These are phyloP conservation scores for Eucalyptus fibrosa DNA, from an alignment of 345 rosid species.

Conservation along the genomic window DNA sequence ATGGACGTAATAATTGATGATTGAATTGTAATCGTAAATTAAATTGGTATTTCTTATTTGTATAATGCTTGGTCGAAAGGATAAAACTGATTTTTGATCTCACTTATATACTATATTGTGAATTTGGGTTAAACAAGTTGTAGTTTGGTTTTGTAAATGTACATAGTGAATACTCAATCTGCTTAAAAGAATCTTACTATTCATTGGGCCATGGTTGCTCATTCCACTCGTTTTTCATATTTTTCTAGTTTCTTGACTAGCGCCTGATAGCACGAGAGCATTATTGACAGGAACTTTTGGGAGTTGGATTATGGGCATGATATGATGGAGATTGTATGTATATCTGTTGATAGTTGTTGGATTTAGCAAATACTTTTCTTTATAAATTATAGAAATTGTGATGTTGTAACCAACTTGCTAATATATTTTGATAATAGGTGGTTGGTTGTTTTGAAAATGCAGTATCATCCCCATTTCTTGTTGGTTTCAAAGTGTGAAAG, in stretches of 20 bases:
- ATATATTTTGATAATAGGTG: background rate
- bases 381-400: too few relatives aligned
- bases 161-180: background rate
- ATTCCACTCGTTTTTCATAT: background rate
- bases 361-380: too few relatives aligned
- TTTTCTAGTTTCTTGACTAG: background rate
- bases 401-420: background rate
- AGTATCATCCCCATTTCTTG: background rate
- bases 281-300: background rate
- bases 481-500: background rate
- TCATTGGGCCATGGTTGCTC: background rate
- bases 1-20: background rate
- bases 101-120: too few relatives aligned
- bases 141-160: background rate
- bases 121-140: background rate
- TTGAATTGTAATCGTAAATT: background rate
- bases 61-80: background rate
- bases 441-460: background rate
- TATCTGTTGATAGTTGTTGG: too few relatives aligned
- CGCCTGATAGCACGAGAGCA: background rate
- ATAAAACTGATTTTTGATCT: background rate
- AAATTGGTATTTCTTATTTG: background rate
- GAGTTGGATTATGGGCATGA: background rate
- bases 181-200: background rate
- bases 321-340: too few relatives aligned